Conservation (phyloP, 1,284 basidiomycete genomes). For the Tylopilus orsonianus region DNA sequence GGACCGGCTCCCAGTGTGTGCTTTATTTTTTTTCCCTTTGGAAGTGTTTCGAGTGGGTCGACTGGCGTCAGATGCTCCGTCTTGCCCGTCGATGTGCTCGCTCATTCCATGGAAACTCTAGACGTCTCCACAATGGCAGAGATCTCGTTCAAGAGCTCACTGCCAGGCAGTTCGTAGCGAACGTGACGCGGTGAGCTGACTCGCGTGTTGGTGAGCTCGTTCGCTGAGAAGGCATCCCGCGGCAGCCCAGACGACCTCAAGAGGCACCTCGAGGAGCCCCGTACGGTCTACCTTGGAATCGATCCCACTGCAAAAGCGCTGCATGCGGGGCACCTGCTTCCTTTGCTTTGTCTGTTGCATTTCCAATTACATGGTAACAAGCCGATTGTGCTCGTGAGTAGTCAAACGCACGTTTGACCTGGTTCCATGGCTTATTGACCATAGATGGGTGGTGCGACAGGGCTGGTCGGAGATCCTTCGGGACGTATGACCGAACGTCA, state of each 20-base stretch:
- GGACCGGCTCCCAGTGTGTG: no score
- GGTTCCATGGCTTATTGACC: slow-evolving; percentile 4
- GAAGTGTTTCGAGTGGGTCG: neutral
- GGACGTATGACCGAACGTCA: slow-evolving; percentile 85
- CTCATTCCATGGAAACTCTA: slow-evolving; percentile 5
- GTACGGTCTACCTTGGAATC: slow-evolving; percentile 83
- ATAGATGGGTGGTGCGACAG: slow-evolving; percentile 95
- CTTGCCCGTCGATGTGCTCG: slow-evolving; percentile 19
- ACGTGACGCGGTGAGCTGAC: slow-evolving; percentile 32
- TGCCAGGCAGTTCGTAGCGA: slow-evolving; percentile 29
- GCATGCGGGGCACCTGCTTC: slow-evolving; percentile 93
- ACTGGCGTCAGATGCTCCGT: slow-evolving; percentile 22
- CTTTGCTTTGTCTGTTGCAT: slow-evolving; percentile 84
- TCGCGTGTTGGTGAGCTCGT: neutral
- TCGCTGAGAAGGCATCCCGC: slow-evolving; percentile 3
- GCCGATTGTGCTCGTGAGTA: slow-evolving; percentile 78
- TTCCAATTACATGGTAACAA: slow-evolving; percentile 84
- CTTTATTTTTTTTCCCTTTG: neutral
- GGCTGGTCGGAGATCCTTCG: slow-evolving; percentile 95
- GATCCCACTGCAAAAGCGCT: slow-evolving; percentile 90
- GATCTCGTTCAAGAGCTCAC: slow-evolving; percentile 29
- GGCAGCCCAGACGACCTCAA: slow-evolving; percentile 28
- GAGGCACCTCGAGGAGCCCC: slow-evolving; percentile 36
- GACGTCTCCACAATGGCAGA: slow-evolving; percentile 20
- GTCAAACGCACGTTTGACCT: slow-evolving; percentile 9